Evolutionary conservation across 768 basidiomycete genomes (phyloP), one percentile per base, ranked within the genome.

Genomic region (Chlorophyllum brunneum): DNA sequence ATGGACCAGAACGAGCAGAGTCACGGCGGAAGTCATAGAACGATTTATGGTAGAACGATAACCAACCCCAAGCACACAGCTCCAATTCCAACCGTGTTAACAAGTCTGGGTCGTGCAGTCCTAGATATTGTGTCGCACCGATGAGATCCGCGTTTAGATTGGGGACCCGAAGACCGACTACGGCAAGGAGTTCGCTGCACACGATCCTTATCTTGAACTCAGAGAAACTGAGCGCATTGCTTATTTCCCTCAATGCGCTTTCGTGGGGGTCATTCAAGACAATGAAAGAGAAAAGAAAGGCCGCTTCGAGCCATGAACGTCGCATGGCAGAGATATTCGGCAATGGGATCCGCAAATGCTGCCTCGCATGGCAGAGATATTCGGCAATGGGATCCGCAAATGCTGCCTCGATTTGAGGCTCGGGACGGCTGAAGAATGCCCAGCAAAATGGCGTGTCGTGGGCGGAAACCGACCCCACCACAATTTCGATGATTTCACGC

Each of bases 371-470:
- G 13, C 48, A 40, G 30, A 30, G 38, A 9, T 24, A 13, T 9
- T 24, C 24, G 5, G 31, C 16, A 2, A 2, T 40, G n/a, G 26
- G 18, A 15, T 39, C 22, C 3, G 34, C 16, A 23, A 49, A 40
- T 13, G 38, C 16, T 2, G 38, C 37, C 16, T 29, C 24, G 13
- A 49, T 40, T 2, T 40, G 37, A 7, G 48, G 38, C 26, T 49
- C 37, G 4, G 37, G 29, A 11, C 48, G 48, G 34, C 27, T 41
- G 48, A 49, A 49, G 7, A 49, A 30, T 8, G 27, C 48, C 38
- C 48, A 49, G 23, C 38, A 29, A 10, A 49, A 40, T 3, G 48
- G 48, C 4, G 38, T 30, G 11, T 23, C 15, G 3, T 5, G 10
- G 3, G 20, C 20, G 23, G 9, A 23, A 16, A 40, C 11, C 3